A percentile compares a stretch with the other conserved stretches of the same genome.
phyloP scores from a whole-genome alignment of 495 filamentous ascomycete genomes.

The Physcia stellaris region DNA sequence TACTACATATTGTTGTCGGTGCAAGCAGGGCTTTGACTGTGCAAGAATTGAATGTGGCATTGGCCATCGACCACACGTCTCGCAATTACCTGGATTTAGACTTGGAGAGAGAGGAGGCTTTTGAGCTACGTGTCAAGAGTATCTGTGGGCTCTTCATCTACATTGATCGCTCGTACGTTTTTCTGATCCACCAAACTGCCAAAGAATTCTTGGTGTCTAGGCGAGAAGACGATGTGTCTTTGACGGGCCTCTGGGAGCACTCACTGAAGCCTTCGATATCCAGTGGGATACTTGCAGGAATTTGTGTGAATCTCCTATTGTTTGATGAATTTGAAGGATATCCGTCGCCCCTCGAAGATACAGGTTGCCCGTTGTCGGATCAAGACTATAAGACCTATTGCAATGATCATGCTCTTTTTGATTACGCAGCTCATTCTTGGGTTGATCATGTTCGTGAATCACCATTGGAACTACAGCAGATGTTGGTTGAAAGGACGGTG shows the following conservation, averaged over 20 bases:
- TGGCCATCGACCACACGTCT: slow-evolving; percentile 17
- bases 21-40: slow-evolving; percentile 23
- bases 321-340: background rate
- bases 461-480: background rate
- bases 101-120: slow-evolving; percentile 5
- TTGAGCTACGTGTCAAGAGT: slow-evolving; percentile 17
- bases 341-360: background rate
- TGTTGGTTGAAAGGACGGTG: background rate
- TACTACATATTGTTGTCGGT: slow-evolving; percentile 27
- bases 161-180: slow-evolving; percentile 23
- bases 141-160: slow-evolving; percentile 29
- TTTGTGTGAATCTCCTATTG: slow-evolving; percentile 2
- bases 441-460: background rate
- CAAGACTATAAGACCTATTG: background rate
- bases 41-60: slow-evolving; percentile 26
- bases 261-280: background rate
- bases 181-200: slow-evolving; percentile 24
- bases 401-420: background rate
- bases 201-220: slow-evolving; percentile 17
- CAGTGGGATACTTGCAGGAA: slow-evolving; percentile 1
- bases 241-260: background rate
- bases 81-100: slow-evolving; percentile 16
- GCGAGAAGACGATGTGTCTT: background rate
- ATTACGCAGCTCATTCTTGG: slow-evolving; percentile 2
- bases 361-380: background rate